phyloP scores from a whole-genome alignment of 805 yeast genomes.

The Metschnikowia koreensis region DNA sequence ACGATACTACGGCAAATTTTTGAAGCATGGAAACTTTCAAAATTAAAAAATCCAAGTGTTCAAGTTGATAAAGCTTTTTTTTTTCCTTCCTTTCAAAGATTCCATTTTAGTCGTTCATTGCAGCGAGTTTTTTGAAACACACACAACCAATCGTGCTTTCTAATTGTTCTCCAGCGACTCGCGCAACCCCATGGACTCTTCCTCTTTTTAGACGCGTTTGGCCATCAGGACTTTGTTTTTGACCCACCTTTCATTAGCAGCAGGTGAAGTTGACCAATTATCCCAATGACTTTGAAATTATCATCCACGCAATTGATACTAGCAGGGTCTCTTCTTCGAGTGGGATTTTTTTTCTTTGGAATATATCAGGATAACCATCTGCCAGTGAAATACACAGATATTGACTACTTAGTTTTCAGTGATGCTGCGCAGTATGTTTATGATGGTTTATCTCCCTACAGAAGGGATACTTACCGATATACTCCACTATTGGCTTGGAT shows the following conservation, averaged over 20 bases:
- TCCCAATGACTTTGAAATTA: not conserved
- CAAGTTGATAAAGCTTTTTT: too few relatives aligned
- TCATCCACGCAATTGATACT: constrained; percentile 5
- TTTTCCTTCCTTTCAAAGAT: too few relatives aligned
- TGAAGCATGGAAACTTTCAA: too few relatives aligned
- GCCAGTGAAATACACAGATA: constrained; percentile 86
- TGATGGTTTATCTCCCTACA: constrained; percentile 65
- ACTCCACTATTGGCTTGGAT: constrained; percentile 90
- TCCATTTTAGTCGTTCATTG: too few relatives aligned
- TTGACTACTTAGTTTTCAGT: constrained; percentile 89
- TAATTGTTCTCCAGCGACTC: not conserved
- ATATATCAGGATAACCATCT: constrained; percentile 79
- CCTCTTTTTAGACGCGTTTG: not conserved
- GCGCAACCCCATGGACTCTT: not conserved
- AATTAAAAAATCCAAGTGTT: too few relatives aligned
- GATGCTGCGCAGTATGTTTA: constrained; percentile 81
- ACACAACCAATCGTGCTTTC: too few relatives aligned
- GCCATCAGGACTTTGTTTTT: not conserved
- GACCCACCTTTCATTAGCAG: not conserved
- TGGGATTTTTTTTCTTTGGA: constrained; percentile 73
- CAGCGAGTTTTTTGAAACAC: too few relatives aligned
- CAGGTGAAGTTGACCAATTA: not conserved
- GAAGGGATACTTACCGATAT: constrained; percentile 85
- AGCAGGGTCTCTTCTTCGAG: constrained; percentile 36
- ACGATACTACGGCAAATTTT: not conserved